Evolutionary conservation across 2,329 filamentous ascomycete genomes (phyloP).

Genomic region (Orbilia ellipsospora): DNA sequence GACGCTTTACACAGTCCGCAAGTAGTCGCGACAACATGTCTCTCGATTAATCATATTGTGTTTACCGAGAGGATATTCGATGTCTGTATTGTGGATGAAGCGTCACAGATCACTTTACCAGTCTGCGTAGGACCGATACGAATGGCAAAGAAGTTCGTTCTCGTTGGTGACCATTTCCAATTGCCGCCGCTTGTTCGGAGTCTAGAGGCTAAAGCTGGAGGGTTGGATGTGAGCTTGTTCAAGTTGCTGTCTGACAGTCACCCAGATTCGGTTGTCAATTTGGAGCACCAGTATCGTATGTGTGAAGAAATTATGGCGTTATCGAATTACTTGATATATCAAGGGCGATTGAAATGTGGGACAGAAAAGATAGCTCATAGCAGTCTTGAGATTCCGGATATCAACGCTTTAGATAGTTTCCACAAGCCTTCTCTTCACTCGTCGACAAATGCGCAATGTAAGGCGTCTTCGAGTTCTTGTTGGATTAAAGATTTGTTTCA

Average conservation of each 20-base stretch:
- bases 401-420: conserved; percentile 68
- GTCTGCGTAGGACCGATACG: conserved; percentile 94
- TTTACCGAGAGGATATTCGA: conserved; percentile 92
- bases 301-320: conserved; percentile 95
- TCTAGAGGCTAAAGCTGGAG: conserved; percentile 83
- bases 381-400: conserved; percentile 75
- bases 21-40: conserved; percentile 92
- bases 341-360: conserved; percentile 89
- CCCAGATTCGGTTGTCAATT: conserved; percentile 85
- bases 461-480: conserved; percentile 41
- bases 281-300: conserved; percentile 98
- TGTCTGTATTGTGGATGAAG: conserved; percentile 98
- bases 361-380: conserved; percentile 77
- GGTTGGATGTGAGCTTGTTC: conserved; percentile 92
- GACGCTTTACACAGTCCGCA: conserved; percentile 84
- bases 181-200: conserved; percentile 94
- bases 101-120: conserved; percentile 94
- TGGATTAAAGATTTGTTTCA: conserved; percentile 58
- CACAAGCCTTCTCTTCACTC: conserved; percentile 44
- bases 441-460: conserved; percentile 19
- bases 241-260: conserved; percentile 90
- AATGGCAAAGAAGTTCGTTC: conserved; percentile 89
- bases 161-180: conserved; percentile 97
- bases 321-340: conserved; percentile 92
- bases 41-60: conserved; percentile 87